Percentiles rank a stretch among this genome's conserved stretches.
phyloP scores from a whole-genome alignment of 495 filamentous ascomycete genomes.

The Evansstolkia leycettana region DNA sequence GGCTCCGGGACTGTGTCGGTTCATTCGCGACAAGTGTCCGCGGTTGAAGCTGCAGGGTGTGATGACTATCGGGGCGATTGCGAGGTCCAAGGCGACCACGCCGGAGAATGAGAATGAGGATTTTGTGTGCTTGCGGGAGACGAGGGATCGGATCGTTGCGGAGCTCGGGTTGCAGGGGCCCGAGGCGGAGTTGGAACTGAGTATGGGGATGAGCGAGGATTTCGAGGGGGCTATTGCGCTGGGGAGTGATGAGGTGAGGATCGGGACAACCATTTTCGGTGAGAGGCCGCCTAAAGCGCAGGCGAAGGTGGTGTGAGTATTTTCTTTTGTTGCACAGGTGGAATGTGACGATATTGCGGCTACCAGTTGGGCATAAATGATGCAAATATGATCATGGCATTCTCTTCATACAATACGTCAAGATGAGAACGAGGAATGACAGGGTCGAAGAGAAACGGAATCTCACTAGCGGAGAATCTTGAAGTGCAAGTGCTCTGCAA shows the following conservation, averaged over 20 bases:
- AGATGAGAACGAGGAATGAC: no score
- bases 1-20: conserved; percentile 47
- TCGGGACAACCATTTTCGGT: conserved; percentile 91
- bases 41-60: conserved; percentile 64
- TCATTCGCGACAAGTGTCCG: conserved; percentile 57
- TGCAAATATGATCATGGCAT: no score
- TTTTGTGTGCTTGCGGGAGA: conserved; percentile 56
- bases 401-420: no score
- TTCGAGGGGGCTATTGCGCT: conserved; percentile 78
- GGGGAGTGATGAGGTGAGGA: conserved; percentile 87
- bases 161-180: conserved; percentile 32
- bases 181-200: conserved; percentile 43
- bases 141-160: conserved; percentile 49
- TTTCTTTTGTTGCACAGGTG: no score
- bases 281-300: conserved; percentile 60
- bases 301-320: conserved; percentile 26
- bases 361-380: no score
- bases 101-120: conserved; percentile 81
- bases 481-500: no score
- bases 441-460: no score
- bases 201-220: conserved; percentile 87
- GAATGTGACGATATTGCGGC: no score
- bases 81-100: conserved; percentile 56
- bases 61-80: conserved; percentile 97
- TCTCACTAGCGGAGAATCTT: no score